These are phyloP conservation scores for Thielaviopsis punctulata DNA, from an alignment of 2,329 filamentous ascomycete species.

Conservation along the genomic window DNA sequence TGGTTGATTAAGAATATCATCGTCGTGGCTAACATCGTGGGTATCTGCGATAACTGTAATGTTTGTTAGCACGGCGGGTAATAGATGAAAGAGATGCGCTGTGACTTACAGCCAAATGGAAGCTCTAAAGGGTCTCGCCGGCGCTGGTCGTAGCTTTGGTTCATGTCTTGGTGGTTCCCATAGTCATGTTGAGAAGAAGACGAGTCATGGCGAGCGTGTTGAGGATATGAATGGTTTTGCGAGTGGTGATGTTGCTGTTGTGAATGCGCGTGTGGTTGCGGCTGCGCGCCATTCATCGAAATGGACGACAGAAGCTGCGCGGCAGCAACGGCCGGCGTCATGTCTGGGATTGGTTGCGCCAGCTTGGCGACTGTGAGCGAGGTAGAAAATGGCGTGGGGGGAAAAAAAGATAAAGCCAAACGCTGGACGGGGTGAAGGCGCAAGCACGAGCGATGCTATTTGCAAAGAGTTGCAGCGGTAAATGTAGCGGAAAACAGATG, in stretches of 20 bases:
- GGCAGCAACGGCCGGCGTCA: slow-evolving; percentile 7
- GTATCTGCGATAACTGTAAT: slow-evolving; percentile 21
- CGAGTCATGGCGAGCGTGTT: neutral
- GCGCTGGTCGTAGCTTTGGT: slow-evolving; percentile 11
- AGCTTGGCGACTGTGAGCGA: neutral
- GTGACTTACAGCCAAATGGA: slow-evolving; percentile 50
- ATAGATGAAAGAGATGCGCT: neutral
- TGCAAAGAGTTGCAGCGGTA: too few species aligned
- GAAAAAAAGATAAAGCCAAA: neutral
- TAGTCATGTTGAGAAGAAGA: neutral
- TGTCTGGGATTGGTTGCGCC: slow-evolving; percentile 4
- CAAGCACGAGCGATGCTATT: neutral
- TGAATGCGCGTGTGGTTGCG: neutral
- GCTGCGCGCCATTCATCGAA: slow-evolving; percentile 8
- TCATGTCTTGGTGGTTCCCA: neutral
- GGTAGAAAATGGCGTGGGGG: neutral
- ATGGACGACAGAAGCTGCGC: slow-evolving; percentile 11
- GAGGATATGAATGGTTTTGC: neutral
- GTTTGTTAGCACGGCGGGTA: neutral
- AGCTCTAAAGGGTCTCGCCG: slow-evolving; percentile 28
- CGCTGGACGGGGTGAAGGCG: neutral
- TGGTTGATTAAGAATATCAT: slow-evolving; percentile 21
- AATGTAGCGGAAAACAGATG: too few species aligned
- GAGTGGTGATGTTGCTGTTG: neutral
- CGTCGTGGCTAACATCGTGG: slow-evolving; percentile 19